Evolutionary conservation across 495 filamentous ascomycete species (phyloP).

Genomic region (Cairneyella variabilis): DNA sequence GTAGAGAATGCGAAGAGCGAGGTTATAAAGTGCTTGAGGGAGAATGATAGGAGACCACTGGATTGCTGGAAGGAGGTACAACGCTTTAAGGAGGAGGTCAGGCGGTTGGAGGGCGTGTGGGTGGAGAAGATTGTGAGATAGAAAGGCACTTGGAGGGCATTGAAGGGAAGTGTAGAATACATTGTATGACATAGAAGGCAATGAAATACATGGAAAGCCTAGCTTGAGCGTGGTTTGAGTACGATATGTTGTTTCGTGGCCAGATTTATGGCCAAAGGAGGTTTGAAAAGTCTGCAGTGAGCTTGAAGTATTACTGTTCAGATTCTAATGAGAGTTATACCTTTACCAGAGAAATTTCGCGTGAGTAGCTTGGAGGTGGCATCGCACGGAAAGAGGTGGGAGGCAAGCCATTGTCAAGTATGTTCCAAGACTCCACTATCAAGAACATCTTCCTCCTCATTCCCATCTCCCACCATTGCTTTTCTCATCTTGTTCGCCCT

Average conservation of each 20-base stretch:
- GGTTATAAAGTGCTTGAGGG: constrained; percentile 76
- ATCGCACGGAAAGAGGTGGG: no score
- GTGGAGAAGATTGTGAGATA: constrained; percentile 72
- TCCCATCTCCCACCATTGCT: neutral
- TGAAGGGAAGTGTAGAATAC: constrained; percentile 20
- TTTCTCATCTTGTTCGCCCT: constrained; percentile 3
- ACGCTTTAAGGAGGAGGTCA: constrained; percentile 81
- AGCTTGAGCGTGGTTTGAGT: neutral
- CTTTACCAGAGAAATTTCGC: no score
- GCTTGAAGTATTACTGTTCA: no score
- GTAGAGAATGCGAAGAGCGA: constrained; percentile 71
- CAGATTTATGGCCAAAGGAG: neutral
- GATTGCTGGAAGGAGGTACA: constrained; percentile 97
- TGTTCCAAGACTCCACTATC: neutral
- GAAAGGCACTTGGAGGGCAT: constrained; percentile 6
- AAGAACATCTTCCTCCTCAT: neutral
- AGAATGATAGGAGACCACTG: constrained; percentile 84
- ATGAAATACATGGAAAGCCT: neutral
- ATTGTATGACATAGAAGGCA: constrained; percentile 21
- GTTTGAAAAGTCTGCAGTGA: no score
- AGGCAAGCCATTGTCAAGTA: neutral
- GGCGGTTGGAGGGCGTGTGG: constrained; percentile 78
- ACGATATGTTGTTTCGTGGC: neutral
- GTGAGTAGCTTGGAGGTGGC: no score
- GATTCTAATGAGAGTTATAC: no score